Conservation (phyloP, 495 filamentous ascomycete genomes). For the Aspergillus ellipticus region DNA sequence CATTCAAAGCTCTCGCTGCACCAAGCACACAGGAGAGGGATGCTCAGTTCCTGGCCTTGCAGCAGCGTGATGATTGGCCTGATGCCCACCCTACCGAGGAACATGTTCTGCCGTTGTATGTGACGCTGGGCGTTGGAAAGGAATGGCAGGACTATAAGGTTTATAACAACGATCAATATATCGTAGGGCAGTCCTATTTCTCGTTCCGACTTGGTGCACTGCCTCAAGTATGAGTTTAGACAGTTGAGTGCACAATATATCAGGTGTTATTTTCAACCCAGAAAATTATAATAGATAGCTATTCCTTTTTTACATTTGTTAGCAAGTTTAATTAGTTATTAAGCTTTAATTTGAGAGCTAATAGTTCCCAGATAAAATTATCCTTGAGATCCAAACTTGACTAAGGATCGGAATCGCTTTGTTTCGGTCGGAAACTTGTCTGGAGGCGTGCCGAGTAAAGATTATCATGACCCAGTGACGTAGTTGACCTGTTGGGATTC, state of each 20-base stretch:
- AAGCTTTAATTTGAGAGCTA: too few species aligned
- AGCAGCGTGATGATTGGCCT: not conserved
- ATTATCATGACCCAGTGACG: too few species aligned
- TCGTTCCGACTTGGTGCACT: not conserved
- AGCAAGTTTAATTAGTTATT: too few species aligned
- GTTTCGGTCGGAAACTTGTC: too few species aligned
- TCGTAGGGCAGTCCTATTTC: conserved; percentile 1
- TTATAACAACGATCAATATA: not conserved
- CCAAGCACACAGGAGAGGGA: not conserved
- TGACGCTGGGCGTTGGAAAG: not conserved
- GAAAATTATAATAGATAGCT: too few species aligned
- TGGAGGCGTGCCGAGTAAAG: too few species aligned
- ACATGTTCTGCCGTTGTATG: conserved; percentile 1
- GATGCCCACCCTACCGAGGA: not conserved
- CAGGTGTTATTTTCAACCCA: not conserved
- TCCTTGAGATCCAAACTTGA: too few species aligned
- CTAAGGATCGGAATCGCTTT: too few species aligned
- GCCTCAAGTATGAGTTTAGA: not conserved
- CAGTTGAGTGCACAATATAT: not conserved
- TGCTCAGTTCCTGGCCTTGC: not conserved
- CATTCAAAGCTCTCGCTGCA: not conserved
- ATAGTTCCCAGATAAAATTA: too few species aligned
- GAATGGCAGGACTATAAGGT: not conserved
- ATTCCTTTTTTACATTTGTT: too few species aligned
- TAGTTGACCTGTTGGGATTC: not conserved